Evolutionary conservation across 2,329 filamentous ascomycete genomes (phyloP), one percentile per base, ranked within the genome.

Genomic region (Trichoderma aggressivum): DNA sequence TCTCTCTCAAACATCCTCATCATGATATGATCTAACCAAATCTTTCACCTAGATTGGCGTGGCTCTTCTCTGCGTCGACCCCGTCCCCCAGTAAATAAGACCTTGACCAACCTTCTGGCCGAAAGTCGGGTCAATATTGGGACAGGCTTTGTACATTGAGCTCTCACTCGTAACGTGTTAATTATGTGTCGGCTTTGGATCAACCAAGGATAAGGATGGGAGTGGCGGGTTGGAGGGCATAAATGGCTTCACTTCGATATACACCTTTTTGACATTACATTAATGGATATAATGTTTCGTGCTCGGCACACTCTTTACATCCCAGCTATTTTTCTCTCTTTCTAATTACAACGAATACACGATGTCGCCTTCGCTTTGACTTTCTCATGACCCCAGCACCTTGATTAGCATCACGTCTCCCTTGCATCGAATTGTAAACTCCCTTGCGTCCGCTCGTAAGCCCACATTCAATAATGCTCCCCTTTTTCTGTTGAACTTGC

Each of bases 11-110:
- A 11, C 14, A 18, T 21, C 36, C 5, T 34, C 32, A 34, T 34
- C 32, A 10, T 10, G 5, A 34, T 12, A 34, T 1, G 32, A 34
- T 12, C 12, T 34, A 11, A 34, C 32, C 11, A 34, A 70, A 11
- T 26, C 8, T 11, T 16, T 5, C 2, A n/a, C 34, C 30, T 16
- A 74, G 73, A 36, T 43, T n/a, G 73, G 65, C 7, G 21, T 70
- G 32, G 73, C 62, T 32, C 1, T 74, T 47, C 70, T 74, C 60
- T 74, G 73, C 73, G 4, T 2, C 18, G n/a, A 71, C 5, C n/a
- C 71, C 36, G 3, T 39, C 24, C 26, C 32, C 1, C 26, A 12
- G 7, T 70, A 69, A 69, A 21, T 8, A 18, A 16, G 14, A 24
- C 47, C 14, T 10, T 70, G 1, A 12, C 28, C 34, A 58, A 43